Percentiles rank a stretch among this genome's conserved stretches.
Evolutionary conservation across 2,329 filamentous ascomycete genomes (phyloP).

Genomic region (Aspergillus pseudonomiae): DNA sequence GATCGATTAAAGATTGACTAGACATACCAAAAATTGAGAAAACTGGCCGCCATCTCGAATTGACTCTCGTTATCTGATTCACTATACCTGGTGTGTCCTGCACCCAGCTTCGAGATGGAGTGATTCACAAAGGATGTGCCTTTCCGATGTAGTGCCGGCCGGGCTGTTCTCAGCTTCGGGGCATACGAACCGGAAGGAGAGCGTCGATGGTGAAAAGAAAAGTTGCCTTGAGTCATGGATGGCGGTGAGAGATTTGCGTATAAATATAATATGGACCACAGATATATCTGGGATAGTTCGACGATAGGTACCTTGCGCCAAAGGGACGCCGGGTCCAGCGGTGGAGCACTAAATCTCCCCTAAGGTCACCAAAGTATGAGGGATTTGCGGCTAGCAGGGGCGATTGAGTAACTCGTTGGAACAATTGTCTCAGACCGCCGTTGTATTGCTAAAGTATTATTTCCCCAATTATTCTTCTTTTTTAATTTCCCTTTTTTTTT

Average conservation of each 20-base stretch:
- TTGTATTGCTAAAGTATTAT: slow-evolving; percentile 14
- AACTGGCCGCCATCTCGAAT: slow-evolving; percentile 47
- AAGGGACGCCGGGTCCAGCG: slow-evolving; percentile 16
- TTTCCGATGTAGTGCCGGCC: slow-evolving; percentile 38
- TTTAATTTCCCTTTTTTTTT: neutral
- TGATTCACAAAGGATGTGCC: slow-evolving; percentile 33
- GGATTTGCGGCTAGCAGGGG: slow-evolving; percentile 29
- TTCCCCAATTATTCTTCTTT: neutral
- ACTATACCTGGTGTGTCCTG: slow-evolving; percentile 28
- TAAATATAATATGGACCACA: slow-evolving; percentile 17
- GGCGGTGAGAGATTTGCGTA: slow-evolving; percentile 39
- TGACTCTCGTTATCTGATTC: slow-evolving; percentile 31
- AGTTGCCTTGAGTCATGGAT: slow-evolving; percentile 40
- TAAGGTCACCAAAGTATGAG: slow-evolving; percentile 31
- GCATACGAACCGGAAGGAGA: slow-evolving; percentile 36
- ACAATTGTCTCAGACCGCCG: slow-evolving; percentile 23
- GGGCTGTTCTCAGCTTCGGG: slow-evolving; percentile 34
- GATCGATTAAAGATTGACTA: neutral
- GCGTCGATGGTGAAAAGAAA: slow-evolving; percentile 33
- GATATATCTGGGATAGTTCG: slow-evolving; percentile 19
- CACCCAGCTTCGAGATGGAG: slow-evolving; percentile 38
- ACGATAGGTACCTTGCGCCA: slow-evolving; percentile 25
- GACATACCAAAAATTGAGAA: slow-evolving; percentile 50
- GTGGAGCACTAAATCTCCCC: slow-evolving; percentile 33
- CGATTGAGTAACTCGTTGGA: slow-evolving; percentile 18